A percentile compares a stretch with the other conserved stretches of the same genome.
phyloP scores from a whole-genome alignment of 805 yeast genomes.

The Metschnikowia hibisci region DNA sequence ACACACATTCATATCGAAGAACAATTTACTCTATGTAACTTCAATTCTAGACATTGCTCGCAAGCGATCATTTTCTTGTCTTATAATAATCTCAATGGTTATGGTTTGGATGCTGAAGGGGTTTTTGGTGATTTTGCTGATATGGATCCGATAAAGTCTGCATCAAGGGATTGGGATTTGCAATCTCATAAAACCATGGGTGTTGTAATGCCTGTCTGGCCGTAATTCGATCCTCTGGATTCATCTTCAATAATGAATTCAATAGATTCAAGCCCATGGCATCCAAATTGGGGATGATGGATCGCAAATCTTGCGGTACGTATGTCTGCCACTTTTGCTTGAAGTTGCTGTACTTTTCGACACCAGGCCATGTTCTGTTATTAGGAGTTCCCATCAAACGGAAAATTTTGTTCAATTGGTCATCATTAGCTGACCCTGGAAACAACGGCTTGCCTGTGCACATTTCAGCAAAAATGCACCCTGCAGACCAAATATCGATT shows the following conservation, averaged over 20 bases:
- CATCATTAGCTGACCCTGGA: conserved; percentile 95
- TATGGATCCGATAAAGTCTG: conserved; percentile 33
- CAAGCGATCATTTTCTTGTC: not conserved
- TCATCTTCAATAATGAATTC: conserved; percentile 54
- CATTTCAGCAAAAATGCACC: conserved; percentile 98
- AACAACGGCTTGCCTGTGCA: conserved; percentile 95
- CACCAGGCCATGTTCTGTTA: conserved; percentile 97
- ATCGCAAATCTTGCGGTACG: conserved; percentile 80
- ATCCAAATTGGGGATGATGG: conserved; percentile 66
- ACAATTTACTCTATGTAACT: not conserved
- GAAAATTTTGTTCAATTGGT: conserved; percentile 87
- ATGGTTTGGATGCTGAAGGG: conserved; percentile 2
- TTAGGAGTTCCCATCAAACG: conserved; percentile 95
- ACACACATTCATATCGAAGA: not conserved
- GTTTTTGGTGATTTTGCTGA: conserved; percentile 11
- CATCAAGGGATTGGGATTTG: conserved; percentile 37
- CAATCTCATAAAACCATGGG: conserved; percentile 79
- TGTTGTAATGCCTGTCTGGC: conserved; percentile 62
- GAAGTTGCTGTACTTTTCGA: conserved; percentile 83
- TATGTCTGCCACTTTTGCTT: conserved; percentile 79
- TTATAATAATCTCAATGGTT: not conserved
- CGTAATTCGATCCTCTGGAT: conserved; percentile 57
- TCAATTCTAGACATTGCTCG: not conserved
- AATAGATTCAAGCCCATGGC: conserved; percentile 64
- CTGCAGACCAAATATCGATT: conserved; percentile 98